A percentile compares a stretch with the other conserved stretches of the same genome.
Conservation (phyloP, 2,329 filamentous ascomycete species). For the Trichoderma koningii region DNA sequence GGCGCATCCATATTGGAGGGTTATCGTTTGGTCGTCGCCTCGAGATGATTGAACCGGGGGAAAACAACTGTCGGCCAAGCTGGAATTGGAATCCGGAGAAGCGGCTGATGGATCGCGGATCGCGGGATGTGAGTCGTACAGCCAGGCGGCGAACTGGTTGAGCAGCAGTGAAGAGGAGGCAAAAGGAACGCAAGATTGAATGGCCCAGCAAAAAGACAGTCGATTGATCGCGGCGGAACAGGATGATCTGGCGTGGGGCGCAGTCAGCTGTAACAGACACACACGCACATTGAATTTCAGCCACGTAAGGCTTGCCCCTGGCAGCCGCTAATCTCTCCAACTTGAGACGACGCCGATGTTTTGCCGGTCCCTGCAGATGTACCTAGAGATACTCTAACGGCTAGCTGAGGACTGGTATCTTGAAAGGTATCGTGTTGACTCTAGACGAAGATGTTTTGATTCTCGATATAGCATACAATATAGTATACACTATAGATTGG, state of each 20-base stretch:
- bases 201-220: slow-evolving; percentile 3
- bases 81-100: background rate
- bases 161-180: too few relatives aligned
- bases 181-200: background rate
- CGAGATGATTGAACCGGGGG: background rate
- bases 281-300: slow-evolving; percentile 10
- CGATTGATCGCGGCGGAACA: slow-evolving; percentile 17
- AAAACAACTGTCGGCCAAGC: background rate
- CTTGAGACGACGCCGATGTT: background rate
- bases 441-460: background rate
- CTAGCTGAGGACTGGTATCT: background rate
- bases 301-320: slow-evolving; percentile 26
- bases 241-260: slow-evolving; percentile 24
- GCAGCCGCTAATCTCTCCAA: background rate
- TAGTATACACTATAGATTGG: too few relatives aligned
- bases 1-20: slow-evolving; percentile 71
- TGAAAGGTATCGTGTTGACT: background rate
- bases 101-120: background rate
- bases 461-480: too few relatives aligned
- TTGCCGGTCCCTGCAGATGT: slow-evolving; percentile 13
- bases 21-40: slow-evolving; percentile 1
- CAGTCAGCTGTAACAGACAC: background rate
- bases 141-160: background rate
- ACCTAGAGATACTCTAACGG: background rate
- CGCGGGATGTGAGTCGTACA: slow-evolving; percentile 12